Conservation (phyloP, 345 rosid genomes). For the Murraya paniculata region DNA sequence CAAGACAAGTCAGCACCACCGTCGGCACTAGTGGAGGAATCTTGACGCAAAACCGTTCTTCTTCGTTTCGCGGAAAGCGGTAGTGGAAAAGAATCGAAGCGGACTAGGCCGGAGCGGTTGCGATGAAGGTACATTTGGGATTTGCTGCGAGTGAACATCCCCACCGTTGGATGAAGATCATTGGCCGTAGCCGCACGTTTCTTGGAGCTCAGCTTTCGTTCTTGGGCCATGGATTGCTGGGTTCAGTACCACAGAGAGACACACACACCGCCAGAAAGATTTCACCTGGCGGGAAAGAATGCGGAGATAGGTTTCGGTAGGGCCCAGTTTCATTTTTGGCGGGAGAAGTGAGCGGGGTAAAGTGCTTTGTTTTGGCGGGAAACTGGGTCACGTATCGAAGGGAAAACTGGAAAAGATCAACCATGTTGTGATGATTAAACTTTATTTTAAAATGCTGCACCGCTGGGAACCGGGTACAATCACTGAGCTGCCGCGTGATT, state of each 20-base stretch:
- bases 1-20: slow-evolving; percentile 12
- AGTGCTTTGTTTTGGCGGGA: neutral
- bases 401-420: too few relatives aligned
- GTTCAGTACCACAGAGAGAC: neutral
- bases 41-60: neutral
- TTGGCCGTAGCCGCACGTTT: slow-evolving; percentile 17
- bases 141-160: slow-evolving; percentile 33
- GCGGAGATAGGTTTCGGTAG: neutral
- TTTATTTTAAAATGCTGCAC: too few relatives aligned
- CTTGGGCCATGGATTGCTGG: slow-evolving; percentile 27
- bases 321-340: neutral
- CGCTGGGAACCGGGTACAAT: too few relatives aligned
- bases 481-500: too few relatives aligned
- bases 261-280: neutral
- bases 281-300: neutral
- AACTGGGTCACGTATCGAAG: neutral
- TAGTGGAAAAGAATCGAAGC: slow-evolving; percentile 4
- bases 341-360: neutral
- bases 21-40: neutral
- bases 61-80: slow-evolving; percentile 7
- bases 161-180: slow-evolving; percentile 2
- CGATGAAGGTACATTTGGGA: slow-evolving; percentile 28
- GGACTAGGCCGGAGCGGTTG: slow-evolving; percentile 27
- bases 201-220: slow-evolving; percentile 16
- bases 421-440: too few relatives aligned